Base-by-base conservation (phyloP, 208 protist genomes). In the Wallacemonas collosoma region DNA sequence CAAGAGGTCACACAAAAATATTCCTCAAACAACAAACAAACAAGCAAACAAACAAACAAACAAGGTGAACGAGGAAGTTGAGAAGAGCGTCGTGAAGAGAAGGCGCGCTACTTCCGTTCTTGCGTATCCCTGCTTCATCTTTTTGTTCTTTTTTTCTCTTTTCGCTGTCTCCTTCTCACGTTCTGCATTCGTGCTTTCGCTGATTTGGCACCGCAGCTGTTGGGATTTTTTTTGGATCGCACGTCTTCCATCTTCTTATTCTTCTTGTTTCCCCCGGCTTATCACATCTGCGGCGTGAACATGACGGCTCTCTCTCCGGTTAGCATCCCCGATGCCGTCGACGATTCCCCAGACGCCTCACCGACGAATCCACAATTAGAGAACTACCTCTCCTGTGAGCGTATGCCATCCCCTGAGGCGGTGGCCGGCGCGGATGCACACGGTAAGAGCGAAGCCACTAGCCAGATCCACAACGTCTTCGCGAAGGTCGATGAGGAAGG, bases 61-160 rank as follows among this genome's bases (percentile, higher is more conserved):
- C 26, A 26, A 26, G 26, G 26, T 26, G 26, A 26, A 26, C 26
- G 26, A 26, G 26, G 26, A 26, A 26, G 26, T 26, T 26, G 26
- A 26, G 26, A 26, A 26, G 26, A 26, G 26, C 26, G 26, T 26
- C 26, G 26, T 26, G 26, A 26, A 26, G 26, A 26, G 26, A 26
- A 26, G 26, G 26, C 26, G 26, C 26, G 26, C 26, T 26, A 26
- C 26, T 26, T 26, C 26, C 26, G 26, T 0, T 26, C 26, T 26
- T 26, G 26, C 26, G 26, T 26, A 26, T 26, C 26, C 26, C 26
- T 26, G 26, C 26, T 26, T 26, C 26, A 26, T 26, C 26, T 26
- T 26, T 26, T 48, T 68, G 48, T 26, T 56, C 40, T 66, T 62
- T 73, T 35, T 71, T 44, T 54, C 62, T 74, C n/a, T 51, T 51